Conservation (phyloP, 2,329 filamentous ascomycete genomes). For the Alternaria longipes region DNA sequence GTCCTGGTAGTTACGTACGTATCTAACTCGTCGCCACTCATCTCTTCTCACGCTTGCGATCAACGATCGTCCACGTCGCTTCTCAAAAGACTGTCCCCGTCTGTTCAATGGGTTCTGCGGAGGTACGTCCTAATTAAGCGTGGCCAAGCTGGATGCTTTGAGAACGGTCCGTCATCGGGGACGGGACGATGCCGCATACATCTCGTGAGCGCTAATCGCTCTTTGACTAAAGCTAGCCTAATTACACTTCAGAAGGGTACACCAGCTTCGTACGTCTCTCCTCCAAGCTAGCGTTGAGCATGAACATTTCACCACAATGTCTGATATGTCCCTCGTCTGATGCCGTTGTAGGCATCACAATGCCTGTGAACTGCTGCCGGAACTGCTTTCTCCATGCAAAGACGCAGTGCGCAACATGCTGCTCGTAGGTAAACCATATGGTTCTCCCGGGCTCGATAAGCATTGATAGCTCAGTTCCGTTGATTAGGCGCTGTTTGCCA, state of each 20-base stretch:
- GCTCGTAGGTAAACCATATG: neutral
- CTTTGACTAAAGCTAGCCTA: neutral
- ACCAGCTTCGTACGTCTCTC: neutral
- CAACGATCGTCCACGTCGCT: too few species aligned
- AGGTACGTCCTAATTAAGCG: too few species aligned
- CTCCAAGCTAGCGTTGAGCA: neutral
- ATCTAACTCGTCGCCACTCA: too few species aligned
- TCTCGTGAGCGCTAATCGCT: neutral
- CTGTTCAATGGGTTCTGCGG: too few species aligned
- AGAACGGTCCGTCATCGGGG: neutral
- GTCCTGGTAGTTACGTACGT: too few species aligned
- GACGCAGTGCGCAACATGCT: neutral
- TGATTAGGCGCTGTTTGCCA: neutral
- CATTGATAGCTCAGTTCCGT: neutral
- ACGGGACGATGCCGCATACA: neutral
- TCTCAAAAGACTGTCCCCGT: too few species aligned
- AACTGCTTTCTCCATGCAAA: conserved; percentile 2
- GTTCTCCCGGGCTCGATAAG: neutral
- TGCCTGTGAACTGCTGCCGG: neutral
- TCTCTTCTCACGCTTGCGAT: too few species aligned
- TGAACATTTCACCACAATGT: neutral
- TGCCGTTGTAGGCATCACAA: neutral
- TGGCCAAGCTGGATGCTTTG: neutral
- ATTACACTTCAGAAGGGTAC: neutral
- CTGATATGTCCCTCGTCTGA: neutral